These are phyloP conservation scores for Fraxinus dipetala DNA, from an alignment of 305 asterid species.

Conservation along the genomic window DNA sequence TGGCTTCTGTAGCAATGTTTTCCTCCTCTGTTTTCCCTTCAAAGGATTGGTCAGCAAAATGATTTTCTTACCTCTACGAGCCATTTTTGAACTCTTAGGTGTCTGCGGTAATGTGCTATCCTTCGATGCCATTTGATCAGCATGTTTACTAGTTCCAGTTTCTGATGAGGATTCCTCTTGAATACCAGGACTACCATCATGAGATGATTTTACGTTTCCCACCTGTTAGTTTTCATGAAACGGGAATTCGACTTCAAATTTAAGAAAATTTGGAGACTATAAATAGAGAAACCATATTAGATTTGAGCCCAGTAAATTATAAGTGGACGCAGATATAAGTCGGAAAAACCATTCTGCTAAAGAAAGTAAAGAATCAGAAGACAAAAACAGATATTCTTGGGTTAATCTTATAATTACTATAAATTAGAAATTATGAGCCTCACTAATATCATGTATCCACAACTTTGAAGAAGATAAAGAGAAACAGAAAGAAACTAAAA, in stretches of 20 bases:
- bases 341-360: background rate
- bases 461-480: background rate
- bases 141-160: constrained; percentile 28
- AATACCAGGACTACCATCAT: constrained; percentile 36
- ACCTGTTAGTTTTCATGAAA: constrained; percentile 34
- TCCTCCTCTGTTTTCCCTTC: constrained; percentile 43
- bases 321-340: background rate
- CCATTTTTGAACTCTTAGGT: constrained; percentile 23
- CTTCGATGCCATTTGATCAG: constrained; percentile 31
- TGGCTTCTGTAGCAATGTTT: constrained; percentile 29
- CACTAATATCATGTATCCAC: background rate
- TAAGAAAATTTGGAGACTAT: background rate
- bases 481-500: background rate
- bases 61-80: constrained; percentile 32
- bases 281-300: background rate
- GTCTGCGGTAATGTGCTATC: constrained; percentile 25
- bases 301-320: background rate
- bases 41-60: constrained; percentile 32
- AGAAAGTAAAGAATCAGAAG: background rate
- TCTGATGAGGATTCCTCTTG: constrained; percentile 36
- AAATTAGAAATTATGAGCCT: background rate
- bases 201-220: constrained; percentile 33
- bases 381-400: background rate
- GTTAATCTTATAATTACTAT: background rate
- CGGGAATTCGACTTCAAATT: constrained; percentile 16